phyloP scores from a whole-genome alignment of 202 grass and related monocot species.

The Zoysia matrella region DNA sequence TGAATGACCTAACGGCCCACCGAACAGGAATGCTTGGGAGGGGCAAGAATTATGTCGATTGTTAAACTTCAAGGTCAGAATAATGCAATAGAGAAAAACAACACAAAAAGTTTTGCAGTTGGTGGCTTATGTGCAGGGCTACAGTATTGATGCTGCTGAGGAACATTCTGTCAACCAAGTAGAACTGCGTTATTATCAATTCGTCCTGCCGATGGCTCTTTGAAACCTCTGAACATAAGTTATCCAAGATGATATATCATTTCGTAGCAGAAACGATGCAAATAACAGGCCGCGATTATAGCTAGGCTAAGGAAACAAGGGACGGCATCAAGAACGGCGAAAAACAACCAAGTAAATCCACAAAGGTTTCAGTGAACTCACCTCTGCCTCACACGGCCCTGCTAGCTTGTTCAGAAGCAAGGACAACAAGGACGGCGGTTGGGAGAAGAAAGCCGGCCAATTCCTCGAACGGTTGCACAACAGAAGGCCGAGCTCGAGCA shows the following conservation, averaged over 20 bases:
- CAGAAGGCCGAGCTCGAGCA: background rate
- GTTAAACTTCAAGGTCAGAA: background rate
- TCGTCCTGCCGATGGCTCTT: background rate
- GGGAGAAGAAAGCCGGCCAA: background rate
- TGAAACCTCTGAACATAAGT: background rate
- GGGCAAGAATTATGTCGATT: background rate
- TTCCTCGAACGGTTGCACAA: background rate
- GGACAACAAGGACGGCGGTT: background rate
- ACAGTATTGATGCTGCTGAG: background rate
- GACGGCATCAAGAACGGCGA: background rate
- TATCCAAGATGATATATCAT: background rate
- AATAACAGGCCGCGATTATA: background rate
- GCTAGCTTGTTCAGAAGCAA: background rate
- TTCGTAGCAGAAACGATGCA: background rate
- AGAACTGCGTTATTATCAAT: background rate
- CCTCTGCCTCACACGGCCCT: background rate
- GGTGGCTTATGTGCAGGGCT: background rate
- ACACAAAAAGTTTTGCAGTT: background rate
- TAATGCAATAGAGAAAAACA: background rate
- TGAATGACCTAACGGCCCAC: slow-evolving; percentile 24
- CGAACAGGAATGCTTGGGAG: slow-evolving; percentile 1
- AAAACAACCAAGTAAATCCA: background rate
- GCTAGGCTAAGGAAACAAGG: background rate
- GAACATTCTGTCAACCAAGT: background rate
- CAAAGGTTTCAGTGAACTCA: background rate